Conservation (phyloP, 1,284 basidiomycete genomes). For the Ceratobasidium sp. region DNA sequence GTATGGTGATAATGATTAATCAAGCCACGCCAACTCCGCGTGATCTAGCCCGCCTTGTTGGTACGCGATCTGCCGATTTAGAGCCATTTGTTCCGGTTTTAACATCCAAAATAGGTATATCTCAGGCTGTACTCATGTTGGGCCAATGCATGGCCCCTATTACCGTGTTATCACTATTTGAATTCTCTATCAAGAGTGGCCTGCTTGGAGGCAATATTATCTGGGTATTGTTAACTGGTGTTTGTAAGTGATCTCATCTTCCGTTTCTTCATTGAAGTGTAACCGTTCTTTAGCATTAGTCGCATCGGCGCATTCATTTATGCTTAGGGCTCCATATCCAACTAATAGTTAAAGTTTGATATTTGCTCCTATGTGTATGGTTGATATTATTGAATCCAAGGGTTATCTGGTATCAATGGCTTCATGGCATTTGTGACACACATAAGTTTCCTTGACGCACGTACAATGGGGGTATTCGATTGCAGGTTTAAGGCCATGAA, state of each 20-base stretch:
- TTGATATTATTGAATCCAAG: no score
- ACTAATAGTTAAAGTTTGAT: neutral
- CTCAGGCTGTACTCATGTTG: conserved; percentile 14
- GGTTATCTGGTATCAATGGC: no score
- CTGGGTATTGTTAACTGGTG: conserved; percentile 13
- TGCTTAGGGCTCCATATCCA: neutral
- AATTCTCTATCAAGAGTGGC: conserved; percentile 35
- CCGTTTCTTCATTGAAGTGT: neutral
- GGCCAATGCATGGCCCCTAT: conserved; percentile 36
- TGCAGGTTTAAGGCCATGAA: no score
- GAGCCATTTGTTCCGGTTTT: neutral
- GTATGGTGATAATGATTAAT: conserved; percentile 37
- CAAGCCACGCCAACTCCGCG: conserved; percentile 26
- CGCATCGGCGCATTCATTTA: conserved; percentile 25
- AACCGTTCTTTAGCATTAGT: neutral
- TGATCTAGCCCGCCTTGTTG: conserved; percentile 21
- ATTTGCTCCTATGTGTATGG: no score
- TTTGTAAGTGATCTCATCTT: conserved; percentile 5
- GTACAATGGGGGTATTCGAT: no score
- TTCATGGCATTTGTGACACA: no score
- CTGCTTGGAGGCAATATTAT: conserved; percentile 11
- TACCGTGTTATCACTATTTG: conserved; percentile 11
- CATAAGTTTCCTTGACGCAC: no score
- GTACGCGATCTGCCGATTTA: neutral
- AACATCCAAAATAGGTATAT: conserved; percentile 12